A percentile compares a stretch with the other conserved stretches of the same genome.
Evolutionary conservation across 306 rosid genomes (phyloP).

Genomic region (Trifolium dubium): DNA sequence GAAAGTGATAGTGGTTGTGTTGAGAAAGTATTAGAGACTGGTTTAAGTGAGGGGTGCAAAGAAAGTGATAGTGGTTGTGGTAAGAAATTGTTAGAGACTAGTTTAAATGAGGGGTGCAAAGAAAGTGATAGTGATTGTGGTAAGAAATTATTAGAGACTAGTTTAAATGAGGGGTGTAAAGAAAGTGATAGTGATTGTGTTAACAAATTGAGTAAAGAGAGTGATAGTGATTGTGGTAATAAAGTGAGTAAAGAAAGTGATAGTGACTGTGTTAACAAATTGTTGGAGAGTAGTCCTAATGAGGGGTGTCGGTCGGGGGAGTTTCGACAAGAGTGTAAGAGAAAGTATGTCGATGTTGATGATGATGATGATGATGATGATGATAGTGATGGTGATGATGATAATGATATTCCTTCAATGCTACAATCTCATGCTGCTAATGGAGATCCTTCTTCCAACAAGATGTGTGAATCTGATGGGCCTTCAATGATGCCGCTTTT

Average conservation of each 20-base stretch:
- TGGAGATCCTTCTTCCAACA: constrained; percentile 44
- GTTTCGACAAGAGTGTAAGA: constrained; percentile 44
- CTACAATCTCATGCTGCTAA: constrained; percentile 17
- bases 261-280: background rate
- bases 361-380: constrained; percentile 23
- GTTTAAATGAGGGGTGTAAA: constrained; percentile 33
- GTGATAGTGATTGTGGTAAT: background rate
- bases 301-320: constrained; percentile 34
- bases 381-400: constrained; percentile 28
- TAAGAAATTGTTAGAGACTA: background rate
- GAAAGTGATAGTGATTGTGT: background rate
- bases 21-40: background rate
- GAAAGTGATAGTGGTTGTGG: background rate
- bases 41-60: constrained; percentile 26
- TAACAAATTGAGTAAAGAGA: constrained; percentile 10
- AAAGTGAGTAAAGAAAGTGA: constrained; percentile 21
- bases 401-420: constrained; percentile 5
- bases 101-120: background rate
- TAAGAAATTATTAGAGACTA: constrained; percentile 2
- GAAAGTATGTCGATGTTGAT: constrained; percentile 37
- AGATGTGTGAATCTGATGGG: constrained; percentile 45
- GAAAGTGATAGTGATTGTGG: background rate
- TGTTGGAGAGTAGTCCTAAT: constrained; percentile 26
- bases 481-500: constrained; percentile 57
- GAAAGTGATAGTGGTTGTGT: constrained; percentile 6